Base-by-base conservation (phyloP, 306 rosid genomes). In the Cicer pinnatifidum region DNA sequence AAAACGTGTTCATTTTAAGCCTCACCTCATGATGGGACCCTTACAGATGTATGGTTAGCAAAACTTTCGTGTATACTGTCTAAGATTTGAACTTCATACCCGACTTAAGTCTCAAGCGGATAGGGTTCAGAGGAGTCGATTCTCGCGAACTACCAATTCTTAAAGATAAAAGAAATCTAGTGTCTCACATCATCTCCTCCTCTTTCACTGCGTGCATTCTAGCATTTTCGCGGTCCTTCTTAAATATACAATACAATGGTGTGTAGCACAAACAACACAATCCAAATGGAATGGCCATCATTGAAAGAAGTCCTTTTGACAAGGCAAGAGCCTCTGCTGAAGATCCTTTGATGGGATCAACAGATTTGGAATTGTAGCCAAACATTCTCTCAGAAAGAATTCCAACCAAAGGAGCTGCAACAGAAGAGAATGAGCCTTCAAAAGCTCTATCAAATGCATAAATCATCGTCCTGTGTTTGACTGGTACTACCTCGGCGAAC, bases 371-470 rank as follows among this genome's bases (percentile, higher is more conserved):
- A 51, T 88, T 75, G 60, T 94, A 94, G 13, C 99, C 99, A 59
- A 88, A 94, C 80, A 86, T 82, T 81, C 78, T 82, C 85, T 94
- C 99, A 0, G 99, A 88, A 41, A 94, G 96, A 76, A 94, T 94
- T 12, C 99, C 99, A 9, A 94, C 99, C 85, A 94, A 72, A 10
- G 99, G 99, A 81, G 99, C 99, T 8, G 99, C 99, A 65, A 91
- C 58, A 5, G 99, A 88, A 75, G 99, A 94, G 67, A 94, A 85
- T 0, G 99, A 94, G 50, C 96, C 99, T 81, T 94, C 97, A 4
- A 91, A 91, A 41, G 99, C 99, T n/a, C 97, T 88, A 72, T 94
- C 99, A 66, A 94, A 94, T 8, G 99, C 99, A 20, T 94, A 94
- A 59, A 94, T 90, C 97, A 94, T 94, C 44, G 99, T 94, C 57